Evolutionary conservation across 805 yeast genomes (phyloP), one percentile per base, ranked within the genome.

Genomic region (Yamadazyma akitaensis): DNA sequence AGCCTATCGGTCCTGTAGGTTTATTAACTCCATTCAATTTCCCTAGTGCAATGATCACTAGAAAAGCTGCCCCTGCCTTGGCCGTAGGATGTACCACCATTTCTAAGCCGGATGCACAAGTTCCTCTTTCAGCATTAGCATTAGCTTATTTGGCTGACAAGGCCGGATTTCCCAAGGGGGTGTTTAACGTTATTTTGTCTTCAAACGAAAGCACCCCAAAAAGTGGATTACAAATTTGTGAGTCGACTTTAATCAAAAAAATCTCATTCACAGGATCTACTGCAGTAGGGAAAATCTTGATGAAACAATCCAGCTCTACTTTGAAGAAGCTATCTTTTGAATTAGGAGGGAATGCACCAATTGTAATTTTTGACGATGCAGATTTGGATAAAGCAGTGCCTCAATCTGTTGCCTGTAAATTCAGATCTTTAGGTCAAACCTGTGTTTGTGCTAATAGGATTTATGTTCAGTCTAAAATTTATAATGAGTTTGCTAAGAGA

Each of bases 251-350:
- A n/a, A 73, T 86, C 50, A 75, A 76, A 57, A 85, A 85, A 61
- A 73, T 85, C 42, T 82, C 90, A 3, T 85, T 85, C 67, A 86
- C 94, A 10, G 94, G 94, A 9, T 84, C 90, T 26, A 85, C 94
- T 2, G 74, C 73, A 8, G 84, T 85, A 8, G 94, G 94, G 31
- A 82, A 80, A 61, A 58, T 82, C 26, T 72, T 85, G 46, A 80
- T 82, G 83, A 60, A 65, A 42, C 88, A 83, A 60, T 73, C 84
- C 6, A 59, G 81, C 5, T 70, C 80, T 14, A 76, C 87, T 1
- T 70, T 86, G 56, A 85, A 86, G 70, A 86, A 85, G 61, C 66
- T 83, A 42, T 80, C 88, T 2, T 71, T 86, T 60, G 92, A 85
- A 64, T 73, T 85, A 37, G 92, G 94, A 31, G 94, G 94, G 26